phyloP scores from a whole-genome alignment of 495 filamentous ascomycete species.

The Letharia lupina region DNA sequence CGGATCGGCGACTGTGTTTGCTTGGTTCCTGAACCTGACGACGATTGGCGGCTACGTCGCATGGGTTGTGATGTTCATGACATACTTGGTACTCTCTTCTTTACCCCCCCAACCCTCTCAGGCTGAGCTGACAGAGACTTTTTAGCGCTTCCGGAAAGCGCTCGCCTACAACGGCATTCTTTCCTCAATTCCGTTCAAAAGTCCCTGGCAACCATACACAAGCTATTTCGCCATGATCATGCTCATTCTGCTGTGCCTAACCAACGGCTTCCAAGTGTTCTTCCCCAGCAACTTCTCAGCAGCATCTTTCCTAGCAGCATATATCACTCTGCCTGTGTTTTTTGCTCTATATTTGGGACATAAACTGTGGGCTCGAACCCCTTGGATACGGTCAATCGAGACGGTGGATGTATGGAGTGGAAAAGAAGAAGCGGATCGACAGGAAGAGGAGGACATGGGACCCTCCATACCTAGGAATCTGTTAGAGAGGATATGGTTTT shows the following conservation, averaged over 20 bases:
- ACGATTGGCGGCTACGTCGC: conserved; percentile 64
- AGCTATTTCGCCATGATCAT: conserved; percentile 24
- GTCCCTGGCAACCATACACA: conserved; percentile 24
- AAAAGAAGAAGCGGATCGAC: conserved; percentile 44
- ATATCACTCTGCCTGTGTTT: conserved; percentile 55
- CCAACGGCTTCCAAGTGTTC: conserved; percentile 34
- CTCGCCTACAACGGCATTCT: conserved; percentile 35
- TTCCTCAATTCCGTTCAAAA: conserved; percentile 20
- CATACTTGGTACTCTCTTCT: conserved; percentile 28
- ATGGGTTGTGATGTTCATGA: conserved; percentile 31
- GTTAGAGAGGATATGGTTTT: conserved; percentile 38
- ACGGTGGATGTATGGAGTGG: conserved; percentile 41
- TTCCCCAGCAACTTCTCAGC: conserved; percentile 31
- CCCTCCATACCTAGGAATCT: conserved; percentile 34
- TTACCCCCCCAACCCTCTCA: neutral
- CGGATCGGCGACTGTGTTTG: conserved; percentile 61
- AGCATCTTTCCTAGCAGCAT: conserved; percentile 48
- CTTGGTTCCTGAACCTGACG: conserved; percentile 77
- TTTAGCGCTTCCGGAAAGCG: conserved; percentile 40
- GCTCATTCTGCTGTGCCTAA: conserved; percentile 14
- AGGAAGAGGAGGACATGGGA: conserved; percentile 32
- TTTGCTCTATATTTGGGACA: conserved; percentile 50
- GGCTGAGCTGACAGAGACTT: neutral
- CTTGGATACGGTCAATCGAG: conserved; percentile 16
- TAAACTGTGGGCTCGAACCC: conserved; percentile 42